Evolutionary conservation across 192 early-diverging fungal species (phyloP).

Genomic region (Coemansia sp.): DNA sequence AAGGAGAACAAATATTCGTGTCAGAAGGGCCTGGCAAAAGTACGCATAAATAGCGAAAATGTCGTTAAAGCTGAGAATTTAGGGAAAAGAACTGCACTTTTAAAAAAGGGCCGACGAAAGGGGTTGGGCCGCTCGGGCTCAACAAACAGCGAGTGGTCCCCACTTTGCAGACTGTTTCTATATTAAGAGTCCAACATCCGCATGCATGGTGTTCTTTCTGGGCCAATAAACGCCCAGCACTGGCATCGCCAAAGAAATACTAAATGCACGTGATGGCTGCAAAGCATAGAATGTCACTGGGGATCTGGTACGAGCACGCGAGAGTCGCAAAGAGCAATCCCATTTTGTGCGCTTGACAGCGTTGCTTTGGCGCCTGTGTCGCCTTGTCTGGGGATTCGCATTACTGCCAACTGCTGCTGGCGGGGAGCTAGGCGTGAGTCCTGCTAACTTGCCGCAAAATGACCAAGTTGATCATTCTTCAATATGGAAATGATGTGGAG

Average conservation of each 20-base stretch:
- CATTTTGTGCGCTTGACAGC: no score
- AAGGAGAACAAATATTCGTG: neutral
- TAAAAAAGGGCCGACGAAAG: neutral
- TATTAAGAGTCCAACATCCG: neutral
- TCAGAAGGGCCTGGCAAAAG: neutral
- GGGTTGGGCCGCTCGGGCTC: neutral
- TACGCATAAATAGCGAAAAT: constrained; percentile 1
- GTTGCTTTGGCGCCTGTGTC: no score
- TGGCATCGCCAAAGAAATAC: neutral
- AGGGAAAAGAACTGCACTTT: neutral
- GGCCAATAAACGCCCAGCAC: neutral
- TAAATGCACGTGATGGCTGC: neutral
- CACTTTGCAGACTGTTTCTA: neutral
- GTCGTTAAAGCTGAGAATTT: neutral
- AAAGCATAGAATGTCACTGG: no score
- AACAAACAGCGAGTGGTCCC: neutral
- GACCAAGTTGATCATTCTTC: no score
- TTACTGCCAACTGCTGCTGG: no score
- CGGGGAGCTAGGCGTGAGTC: no score
- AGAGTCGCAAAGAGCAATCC: no score
- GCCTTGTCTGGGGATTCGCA: no score
- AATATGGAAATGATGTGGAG: no score
- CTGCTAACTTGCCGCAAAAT: no score
- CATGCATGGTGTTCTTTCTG: neutral
- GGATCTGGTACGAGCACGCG: no score